phyloP scores from a whole-genome alignment of 352 stramenopile species.

The Hyphochytrium catenoides region DNA sequence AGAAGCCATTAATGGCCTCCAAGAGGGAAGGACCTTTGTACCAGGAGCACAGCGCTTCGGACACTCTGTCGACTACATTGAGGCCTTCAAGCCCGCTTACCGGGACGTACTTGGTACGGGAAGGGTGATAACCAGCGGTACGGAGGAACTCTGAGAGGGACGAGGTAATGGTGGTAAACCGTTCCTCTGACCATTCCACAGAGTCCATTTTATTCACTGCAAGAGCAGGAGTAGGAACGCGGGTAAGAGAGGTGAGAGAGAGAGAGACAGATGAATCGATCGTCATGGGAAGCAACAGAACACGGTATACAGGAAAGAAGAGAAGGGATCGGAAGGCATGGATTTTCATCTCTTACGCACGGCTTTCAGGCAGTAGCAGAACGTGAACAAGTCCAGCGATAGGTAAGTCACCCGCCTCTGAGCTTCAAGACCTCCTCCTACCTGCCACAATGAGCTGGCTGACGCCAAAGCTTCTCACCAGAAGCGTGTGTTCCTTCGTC shows the following conservation, averaged over 20 bases:
- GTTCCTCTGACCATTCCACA: slow-evolving; percentile 35
- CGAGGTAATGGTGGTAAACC: slow-evolving; percentile 45
- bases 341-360: too few species aligned
- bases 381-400: too few species aligned
- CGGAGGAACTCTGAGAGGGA: slow-evolving; percentile 45
- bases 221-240: too few species aligned
- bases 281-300: too few species aligned
- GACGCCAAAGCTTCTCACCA: slow-evolving; percentile 77
- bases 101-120: slow-evolving; percentile 32
- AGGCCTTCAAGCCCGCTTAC: slow-evolving; percentile 53
- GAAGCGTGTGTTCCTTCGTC: slow-evolving; percentile 90
- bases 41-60: slow-evolving; percentile 25
- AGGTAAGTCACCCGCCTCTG: too few species aligned
- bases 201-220: slow-evolving; percentile 96
- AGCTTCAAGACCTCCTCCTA: too few species aligned
- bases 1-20: slow-evolving; percentile 23
- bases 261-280: too few species aligned
- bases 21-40: slow-evolving; percentile 49
- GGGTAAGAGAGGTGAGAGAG: too few species aligned
- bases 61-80: slow-evolving; percentile 43
- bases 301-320: too few species aligned
- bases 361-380: too few species aligned
- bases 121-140: slow-evolving; percentile 19
- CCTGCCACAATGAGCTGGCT: slow-evolving; percentile 84
- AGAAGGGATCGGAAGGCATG: too few species aligned